Percentiles rank a stretch among this genome's conserved stretches.
Evolutionary conservation across 2,329 filamentous ascomycete genomes (phyloP).

Genomic region (Ramularia collo-cygni): DNA sequence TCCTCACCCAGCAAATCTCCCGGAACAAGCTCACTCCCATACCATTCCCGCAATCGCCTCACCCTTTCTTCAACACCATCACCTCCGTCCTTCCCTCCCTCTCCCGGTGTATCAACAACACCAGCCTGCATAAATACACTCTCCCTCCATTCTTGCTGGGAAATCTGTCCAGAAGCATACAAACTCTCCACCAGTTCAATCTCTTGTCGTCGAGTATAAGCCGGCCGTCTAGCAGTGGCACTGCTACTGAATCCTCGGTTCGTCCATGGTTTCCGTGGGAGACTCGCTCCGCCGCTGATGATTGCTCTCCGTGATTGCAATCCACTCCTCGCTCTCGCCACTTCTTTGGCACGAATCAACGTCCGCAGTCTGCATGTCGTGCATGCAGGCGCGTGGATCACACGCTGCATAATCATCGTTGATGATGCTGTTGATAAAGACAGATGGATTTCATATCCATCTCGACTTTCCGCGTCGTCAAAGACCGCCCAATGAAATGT

Average conservation of each 20-base stretch:
- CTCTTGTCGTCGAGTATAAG: conserved; percentile 13
- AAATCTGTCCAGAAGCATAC: conserved; percentile 14
- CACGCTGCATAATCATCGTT: neutral
- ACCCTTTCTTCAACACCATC: conserved; percentile 10
- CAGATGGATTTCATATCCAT: neutral
- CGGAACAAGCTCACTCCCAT: conserved; percentile 60
- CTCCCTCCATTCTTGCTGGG: conserved; percentile 16
- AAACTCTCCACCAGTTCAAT: conserved; percentile 13
- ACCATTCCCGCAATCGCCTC: conserved; percentile 13
- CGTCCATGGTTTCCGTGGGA: too few relatives aligned
- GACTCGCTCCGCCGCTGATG: neutral
- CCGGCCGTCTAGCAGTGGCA: neutral
- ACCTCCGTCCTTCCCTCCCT: conserved; percentile 4
- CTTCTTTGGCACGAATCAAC: conserved; percentile 9
- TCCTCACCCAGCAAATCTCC: conserved; percentile 60
- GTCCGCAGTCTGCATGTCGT: conserved; percentile 11
- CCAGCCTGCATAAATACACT: conserved; percentile 14
- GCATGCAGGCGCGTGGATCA: conserved; percentile 2
- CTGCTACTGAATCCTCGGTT: neutral
- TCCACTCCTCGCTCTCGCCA: conserved; percentile 6
- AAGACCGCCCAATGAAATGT: neutral
- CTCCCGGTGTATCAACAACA: conserved; percentile 2
- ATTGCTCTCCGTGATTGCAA: conserved; percentile 2
- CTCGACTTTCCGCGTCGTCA: neutral
- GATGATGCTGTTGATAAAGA: neutral